Conservation (phyloP, 306 rosid species). For the Inga oerstediana region DNA sequence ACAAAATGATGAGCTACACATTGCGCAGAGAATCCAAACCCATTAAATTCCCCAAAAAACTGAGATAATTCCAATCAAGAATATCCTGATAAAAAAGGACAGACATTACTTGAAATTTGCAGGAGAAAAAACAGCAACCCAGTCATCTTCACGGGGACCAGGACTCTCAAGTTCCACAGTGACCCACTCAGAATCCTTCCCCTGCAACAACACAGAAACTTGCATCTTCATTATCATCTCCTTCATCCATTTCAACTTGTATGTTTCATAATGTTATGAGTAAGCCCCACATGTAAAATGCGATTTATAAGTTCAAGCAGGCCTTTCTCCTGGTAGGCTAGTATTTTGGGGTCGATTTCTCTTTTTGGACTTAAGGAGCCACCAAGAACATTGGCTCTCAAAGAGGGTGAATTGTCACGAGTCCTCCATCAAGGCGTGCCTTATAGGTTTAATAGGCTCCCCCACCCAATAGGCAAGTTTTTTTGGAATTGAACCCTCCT, state of each 20-base stretch:
- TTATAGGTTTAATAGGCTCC: too few relatives aligned
- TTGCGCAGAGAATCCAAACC: not conserved
- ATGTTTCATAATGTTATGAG: too few relatives aligned
- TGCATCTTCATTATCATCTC: not conserved
- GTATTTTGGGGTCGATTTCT: too few relatives aligned
- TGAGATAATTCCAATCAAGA: not conserved
- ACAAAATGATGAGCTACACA: not conserved
- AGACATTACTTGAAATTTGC: conserved; percentile 53
- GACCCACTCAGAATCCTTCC: conserved; percentile 54
- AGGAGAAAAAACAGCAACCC: conserved; percentile 73
- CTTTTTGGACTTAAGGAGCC: too few relatives aligned
- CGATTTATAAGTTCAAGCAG: too few relatives aligned
- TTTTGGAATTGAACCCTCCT: too few relatives aligned
- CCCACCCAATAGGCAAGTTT: too few relatives aligned
- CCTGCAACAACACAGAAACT: conserved; percentile 31
- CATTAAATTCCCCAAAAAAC: not conserved
- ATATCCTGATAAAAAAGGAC: not conserved
- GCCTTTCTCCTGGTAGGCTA: too few relatives aligned
- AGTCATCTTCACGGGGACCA: conserved; percentile 43
- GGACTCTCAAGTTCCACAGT: conserved; percentile 28
- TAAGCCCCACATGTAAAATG: too few relatives aligned
- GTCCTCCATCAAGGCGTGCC: too few relatives aligned
- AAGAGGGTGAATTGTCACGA: too few relatives aligned
- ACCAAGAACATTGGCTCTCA: too few relatives aligned
- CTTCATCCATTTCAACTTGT: not conserved